Evolutionary conservation across 306 rosid species (phyloP).

Genomic region (Arachis stenosperma): DNA sequence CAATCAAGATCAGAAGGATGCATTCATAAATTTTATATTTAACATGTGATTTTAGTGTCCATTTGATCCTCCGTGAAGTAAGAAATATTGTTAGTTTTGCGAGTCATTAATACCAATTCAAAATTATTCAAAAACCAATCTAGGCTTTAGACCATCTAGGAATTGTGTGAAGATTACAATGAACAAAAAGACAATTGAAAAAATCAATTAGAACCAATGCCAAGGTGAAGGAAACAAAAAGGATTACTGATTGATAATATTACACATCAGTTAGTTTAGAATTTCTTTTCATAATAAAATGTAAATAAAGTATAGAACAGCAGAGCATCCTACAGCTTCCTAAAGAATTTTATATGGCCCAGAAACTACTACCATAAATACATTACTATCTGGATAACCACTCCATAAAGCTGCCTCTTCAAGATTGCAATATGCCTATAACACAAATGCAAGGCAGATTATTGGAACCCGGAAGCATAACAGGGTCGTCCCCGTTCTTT

Average conservation of each 20-base stretch:
- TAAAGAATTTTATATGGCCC: constrained; percentile 25
- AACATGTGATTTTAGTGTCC: not conserved
- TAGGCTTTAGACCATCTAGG: not conserved
- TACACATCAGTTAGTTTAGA: constrained; percentile 33
- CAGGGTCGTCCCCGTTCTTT: constrained; percentile 1
- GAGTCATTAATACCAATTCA: not conserved
- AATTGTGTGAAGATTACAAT: not conserved
- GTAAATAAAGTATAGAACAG: constrained; percentile 23
- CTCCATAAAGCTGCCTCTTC: constrained; percentile 37
- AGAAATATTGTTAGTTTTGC: not conserved
- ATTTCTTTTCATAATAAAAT: constrained; percentile 4
- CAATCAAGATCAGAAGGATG: constrained; percentile 4
- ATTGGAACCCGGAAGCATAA: constrained; percentile 7
- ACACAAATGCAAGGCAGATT: constrained; percentile 17
- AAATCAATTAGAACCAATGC: not conserved
- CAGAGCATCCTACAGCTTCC: constrained; percentile 27
- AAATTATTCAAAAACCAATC: not conserved
- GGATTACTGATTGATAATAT: constrained; percentile 2
- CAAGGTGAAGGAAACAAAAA: not conserved
- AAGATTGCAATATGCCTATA: constrained; percentile 22
- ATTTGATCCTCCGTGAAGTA: not conserved
- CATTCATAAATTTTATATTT: not conserved
- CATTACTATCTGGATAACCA: constrained; percentile 28
- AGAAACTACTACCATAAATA: constrained; percentile 31
- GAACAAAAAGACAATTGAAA: too few species aligned